Percentiles rank a stretch among this genome's conserved stretches.
These are phyloP conservation scores for Spizellomyces sp. DNA, from an alignment of 192 early-diverging fungal species.

Conservation along the genomic window DNA sequence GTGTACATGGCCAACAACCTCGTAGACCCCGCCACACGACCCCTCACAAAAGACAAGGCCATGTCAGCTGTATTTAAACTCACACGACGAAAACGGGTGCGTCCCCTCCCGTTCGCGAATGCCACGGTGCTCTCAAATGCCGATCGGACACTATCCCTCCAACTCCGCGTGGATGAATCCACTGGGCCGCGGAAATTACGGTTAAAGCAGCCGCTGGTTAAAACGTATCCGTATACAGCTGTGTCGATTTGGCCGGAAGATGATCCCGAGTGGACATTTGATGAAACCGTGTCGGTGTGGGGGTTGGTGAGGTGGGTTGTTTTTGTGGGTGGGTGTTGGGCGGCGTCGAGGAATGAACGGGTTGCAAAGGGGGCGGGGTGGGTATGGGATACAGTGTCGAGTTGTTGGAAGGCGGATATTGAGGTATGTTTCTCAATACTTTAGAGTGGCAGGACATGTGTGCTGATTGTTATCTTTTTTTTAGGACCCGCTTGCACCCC, in stretches of 20 bases:
- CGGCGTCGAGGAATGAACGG: background rate
- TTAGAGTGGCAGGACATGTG: background rate
- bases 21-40: background rate
- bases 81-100: conserved; percentile 11
- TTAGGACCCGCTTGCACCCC: conserved; percentile 26
- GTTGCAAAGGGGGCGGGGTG: background rate
- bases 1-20: conserved; percentile 14
- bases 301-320: background rate
- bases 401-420: conserved; percentile 29
- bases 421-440: conserved; percentile 15
- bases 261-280: conserved; percentile 28
- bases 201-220: background rate
- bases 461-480: background rate
- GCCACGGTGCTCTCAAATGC: conserved; percentile 4
- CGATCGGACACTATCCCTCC: conserved; percentile 15
- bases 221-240: conserved; percentile 15
- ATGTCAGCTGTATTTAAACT: conserved; percentile 26
- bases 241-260: conserved; percentile 37
- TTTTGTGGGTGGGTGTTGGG: background rate
- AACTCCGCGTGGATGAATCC: conserved; percentile 21
- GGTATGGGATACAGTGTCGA: conserved; percentile 3
- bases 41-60: conserved; percentile 11
- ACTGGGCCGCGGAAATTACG: background rate
- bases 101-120: conserved; percentile 18
- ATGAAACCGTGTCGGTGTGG: background rate